These are phyloP conservation scores for Camellia japonica DNA, from an alignment of 148 eudicot genomes.

Conservation along the genomic window DNA sequence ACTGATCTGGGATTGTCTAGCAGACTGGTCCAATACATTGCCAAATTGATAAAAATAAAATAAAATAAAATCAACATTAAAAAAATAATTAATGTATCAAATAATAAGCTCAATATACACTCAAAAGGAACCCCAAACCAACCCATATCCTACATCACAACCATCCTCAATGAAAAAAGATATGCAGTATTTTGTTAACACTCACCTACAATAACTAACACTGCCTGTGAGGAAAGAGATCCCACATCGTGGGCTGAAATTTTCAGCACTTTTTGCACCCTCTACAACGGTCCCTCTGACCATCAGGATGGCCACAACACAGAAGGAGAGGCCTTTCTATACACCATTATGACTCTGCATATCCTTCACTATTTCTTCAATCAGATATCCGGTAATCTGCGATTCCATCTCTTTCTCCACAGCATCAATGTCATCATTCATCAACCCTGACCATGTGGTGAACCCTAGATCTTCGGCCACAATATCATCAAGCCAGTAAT, in stretches of 20 bases:
- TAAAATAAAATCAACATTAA: constrained; percentile 6
- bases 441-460: constrained; percentile 51
- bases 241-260: no score
- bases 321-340: no score
- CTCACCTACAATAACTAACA: no score
- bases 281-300: no score
- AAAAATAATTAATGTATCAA: neutral
- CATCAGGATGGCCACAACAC: no score
- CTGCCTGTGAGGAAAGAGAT: no score
- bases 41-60: neutral
- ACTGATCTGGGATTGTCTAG: no score
- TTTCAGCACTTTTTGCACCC: no score
- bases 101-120: constrained; percentile 13
- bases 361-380: constrained; percentile 66
- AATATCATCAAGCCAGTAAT: constrained; percentile 52
- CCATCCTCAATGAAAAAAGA: neutral
- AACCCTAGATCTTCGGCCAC: constrained; percentile 55
- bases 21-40: no score
- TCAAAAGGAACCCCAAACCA: constrained; percentile 27
- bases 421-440: constrained; percentile 55
- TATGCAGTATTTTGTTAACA: no score
- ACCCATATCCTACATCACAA: constrained; percentile 28
- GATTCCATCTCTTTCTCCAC: constrained; percentile 61
- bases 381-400: constrained; percentile 48
- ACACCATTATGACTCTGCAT: constrained; percentile 10